Evolutionary conservation across 2,329 filamentous ascomycete species (phyloP).

Genomic region (Ramularia endophylla): DNA sequence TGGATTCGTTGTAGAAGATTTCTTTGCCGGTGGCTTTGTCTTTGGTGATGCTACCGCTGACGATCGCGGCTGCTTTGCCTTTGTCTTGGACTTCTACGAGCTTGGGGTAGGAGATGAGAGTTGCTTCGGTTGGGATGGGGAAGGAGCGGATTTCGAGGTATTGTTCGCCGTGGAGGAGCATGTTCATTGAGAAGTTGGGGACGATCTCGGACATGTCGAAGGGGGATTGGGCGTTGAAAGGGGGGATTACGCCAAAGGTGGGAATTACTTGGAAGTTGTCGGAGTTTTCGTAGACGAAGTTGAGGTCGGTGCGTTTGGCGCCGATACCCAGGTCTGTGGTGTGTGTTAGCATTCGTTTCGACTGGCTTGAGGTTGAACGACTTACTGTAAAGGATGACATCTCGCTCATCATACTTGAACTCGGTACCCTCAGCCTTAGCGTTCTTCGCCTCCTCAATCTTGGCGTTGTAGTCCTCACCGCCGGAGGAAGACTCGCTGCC

Average conservation of each 20-base stretch:
- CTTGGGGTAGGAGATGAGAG: conserved; percentile 67
- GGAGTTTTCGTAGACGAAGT: conserved; percentile 81
- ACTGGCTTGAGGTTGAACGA: no score
- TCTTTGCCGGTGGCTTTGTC: conserved; percentile 81
- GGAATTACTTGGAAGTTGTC: conserved; percentile 92
- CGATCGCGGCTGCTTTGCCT: conserved; percentile 78
- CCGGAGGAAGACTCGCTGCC: conserved; percentile 24
- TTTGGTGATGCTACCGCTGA: conserved; percentile 73
- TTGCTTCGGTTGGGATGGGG: conserved; percentile 80
- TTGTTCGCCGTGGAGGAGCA: conserved; percentile 97
- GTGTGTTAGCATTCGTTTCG: conserved; percentile 26
- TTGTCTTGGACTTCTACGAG: conserved; percentile 96
- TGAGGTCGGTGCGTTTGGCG: conserved; percentile 81
- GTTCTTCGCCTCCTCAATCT: conserved; percentile 71
- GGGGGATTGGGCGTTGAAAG: conserved; percentile 75
- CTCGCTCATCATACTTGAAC: conserved; percentile 78
- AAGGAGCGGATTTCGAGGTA: conserved; percentile 92
- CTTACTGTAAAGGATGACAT: conserved; percentile 80
- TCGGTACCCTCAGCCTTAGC: conserved; percentile 66
- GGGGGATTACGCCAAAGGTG: conserved; percentile 95
- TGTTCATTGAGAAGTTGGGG: conserved; percentile 96
- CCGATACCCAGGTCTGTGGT: conserved; percentile 70
- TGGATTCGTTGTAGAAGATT: conserved; percentile 94
- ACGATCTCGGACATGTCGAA: conserved; percentile 78
- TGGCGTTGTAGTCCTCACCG: conserved; percentile 54